A percentile compares a stretch with the other conserved stretches of the same genome.
These are phyloP conservation scores for Gaillardinia entomophila DNA, from an alignment of 805 yeast species.

Conservation along the genomic window DNA sequence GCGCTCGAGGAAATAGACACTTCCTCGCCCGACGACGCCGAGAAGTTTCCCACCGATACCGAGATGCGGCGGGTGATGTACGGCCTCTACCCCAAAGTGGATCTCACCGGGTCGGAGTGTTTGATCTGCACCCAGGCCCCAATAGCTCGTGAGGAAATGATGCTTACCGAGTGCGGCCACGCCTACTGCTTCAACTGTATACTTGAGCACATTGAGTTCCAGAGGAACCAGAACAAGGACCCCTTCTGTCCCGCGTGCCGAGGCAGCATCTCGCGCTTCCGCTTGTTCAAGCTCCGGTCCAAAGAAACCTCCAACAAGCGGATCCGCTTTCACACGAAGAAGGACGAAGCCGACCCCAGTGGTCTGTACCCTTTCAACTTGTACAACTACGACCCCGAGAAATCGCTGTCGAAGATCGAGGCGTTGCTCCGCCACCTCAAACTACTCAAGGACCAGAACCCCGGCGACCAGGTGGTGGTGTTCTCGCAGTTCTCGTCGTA, in stretches of 20 bases:
- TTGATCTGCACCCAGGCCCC: constrained; percentile 77
- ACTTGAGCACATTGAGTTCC: constrained; percentile 68
- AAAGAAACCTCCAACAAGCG: constrained; percentile 17
- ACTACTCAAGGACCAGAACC: constrained; percentile 45
- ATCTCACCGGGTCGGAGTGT: constrained; percentile 57
- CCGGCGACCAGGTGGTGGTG: constrained; percentile 73
- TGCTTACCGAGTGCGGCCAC: constrained; percentile 77
- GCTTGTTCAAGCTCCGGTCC: constrained; percentile 40
- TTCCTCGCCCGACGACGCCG: constrained; percentile 9
- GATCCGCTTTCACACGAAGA: constrained; percentile 24
- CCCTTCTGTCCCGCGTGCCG: constrained; percentile 79
- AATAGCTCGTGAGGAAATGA: constrained; percentile 45
- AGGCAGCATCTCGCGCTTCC: constrained; percentile 40
- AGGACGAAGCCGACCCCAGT: constrained; percentile 14
- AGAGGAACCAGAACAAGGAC: constrained; percentile 38
- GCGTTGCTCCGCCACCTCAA: constrained; percentile 61
- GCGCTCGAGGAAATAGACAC: constrained; percentile 9
- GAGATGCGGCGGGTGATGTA: constrained; percentile 18
- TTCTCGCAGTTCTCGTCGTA: constrained; percentile 88
- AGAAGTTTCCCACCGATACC: constrained; percentile 15
- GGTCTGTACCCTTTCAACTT: constrained; percentile 23
- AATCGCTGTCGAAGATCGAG: constrained; percentile 65
- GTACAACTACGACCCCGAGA: constrained; percentile 43
- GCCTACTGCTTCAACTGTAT: constrained; percentile 71
- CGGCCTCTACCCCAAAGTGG: constrained; percentile 20